Conservation (phyloP, 305 asterid genomes). For the Fraxinus floribunda region DNA sequence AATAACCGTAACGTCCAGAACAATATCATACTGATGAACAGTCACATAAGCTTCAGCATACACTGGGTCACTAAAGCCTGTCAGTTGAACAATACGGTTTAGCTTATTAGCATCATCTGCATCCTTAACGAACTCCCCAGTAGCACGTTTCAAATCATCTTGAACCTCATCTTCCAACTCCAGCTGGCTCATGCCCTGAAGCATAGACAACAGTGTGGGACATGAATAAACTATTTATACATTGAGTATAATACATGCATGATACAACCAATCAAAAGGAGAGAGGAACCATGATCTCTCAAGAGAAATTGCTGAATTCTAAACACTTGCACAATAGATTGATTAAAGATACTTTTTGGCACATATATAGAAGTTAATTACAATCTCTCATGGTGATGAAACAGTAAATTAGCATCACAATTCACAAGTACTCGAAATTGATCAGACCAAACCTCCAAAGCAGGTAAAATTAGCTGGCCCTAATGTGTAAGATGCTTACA, state of each 20-base stretch:
- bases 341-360: background rate
- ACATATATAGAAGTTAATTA: background rate
- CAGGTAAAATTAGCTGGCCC: background rate
- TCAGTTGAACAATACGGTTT: conserved; percentile 47
- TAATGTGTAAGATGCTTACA: background rate
- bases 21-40: conserved; percentile 55
- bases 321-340: background rate
- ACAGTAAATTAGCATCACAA: background rate
- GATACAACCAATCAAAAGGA: background rate
- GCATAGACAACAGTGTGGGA: background rate
- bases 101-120: conserved; percentile 49
- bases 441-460: background rate
- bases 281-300: background rate
- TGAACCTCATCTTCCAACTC: conserved; percentile 56
- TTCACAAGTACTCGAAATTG: too few relatives aligned
- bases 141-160: conserved; percentile 58
- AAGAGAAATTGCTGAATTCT: background rate
- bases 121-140: conserved; percentile 52
- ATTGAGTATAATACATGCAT: background rate
- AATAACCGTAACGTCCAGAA: conserved; percentile 50
- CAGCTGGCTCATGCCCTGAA: conserved; percentile 55
- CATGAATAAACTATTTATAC: background rate
- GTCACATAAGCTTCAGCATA: conserved; percentile 57
- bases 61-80: conserved; percentile 53
- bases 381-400: background rate